Evolutionary conservation across 305 asterid species (phyloP).

Genomic region (Fraxinus baroniana): DNA sequence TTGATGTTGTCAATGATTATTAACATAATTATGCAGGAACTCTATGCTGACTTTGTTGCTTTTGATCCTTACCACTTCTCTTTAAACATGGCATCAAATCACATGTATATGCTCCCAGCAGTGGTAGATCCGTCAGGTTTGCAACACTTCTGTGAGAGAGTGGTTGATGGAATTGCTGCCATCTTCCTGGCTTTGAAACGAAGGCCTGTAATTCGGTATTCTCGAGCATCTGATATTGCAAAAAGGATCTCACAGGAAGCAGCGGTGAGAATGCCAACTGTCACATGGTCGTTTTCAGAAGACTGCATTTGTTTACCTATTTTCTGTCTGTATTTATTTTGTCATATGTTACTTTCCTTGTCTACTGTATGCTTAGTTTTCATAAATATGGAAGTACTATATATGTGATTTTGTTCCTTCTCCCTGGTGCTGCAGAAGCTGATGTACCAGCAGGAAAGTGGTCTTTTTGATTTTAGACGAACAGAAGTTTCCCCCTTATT

Average conservation of each 20-base stretch:
- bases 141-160: slow-evolving; percentile 77
- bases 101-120: slow-evolving; percentile 89
- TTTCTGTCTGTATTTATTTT: not conserved
- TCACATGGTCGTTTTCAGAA: not conserved
- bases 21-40: slow-evolving; percentile 64
- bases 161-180: slow-evolving; percentile 89
- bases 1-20: slow-evolving; percentile 25
- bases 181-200: slow-evolving; percentile 81
- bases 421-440: slow-evolving; percentile 64
- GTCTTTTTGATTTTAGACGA: slow-evolving; percentile 92
- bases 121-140: slow-evolving; percentile 84
- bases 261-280: slow-evolving; percentile 46
- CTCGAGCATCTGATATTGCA: slow-evolving; percentile 85
- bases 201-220: slow-evolving; percentile 87
- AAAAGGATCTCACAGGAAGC: slow-evolving; percentile 95
- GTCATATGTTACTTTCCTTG: slow-evolving; percentile 19
- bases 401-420: slow-evolving; percentile 25
- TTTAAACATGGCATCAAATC: slow-evolving; percentile 68
- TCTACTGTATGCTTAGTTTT: slow-evolving; percentile 8
- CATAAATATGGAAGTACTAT: slow-evolving; percentile 7
- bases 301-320: not conserved
- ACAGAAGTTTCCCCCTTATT: slow-evolving; percentile 90
- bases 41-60: slow-evolving; percentile 94
- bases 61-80: slow-evolving; percentile 82
- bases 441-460: slow-evolving; percentile 98